Evolutionary conservation across 192 early-diverging fungal species (phyloP).

Genomic region (Backusella mclennaniae): DNA sequence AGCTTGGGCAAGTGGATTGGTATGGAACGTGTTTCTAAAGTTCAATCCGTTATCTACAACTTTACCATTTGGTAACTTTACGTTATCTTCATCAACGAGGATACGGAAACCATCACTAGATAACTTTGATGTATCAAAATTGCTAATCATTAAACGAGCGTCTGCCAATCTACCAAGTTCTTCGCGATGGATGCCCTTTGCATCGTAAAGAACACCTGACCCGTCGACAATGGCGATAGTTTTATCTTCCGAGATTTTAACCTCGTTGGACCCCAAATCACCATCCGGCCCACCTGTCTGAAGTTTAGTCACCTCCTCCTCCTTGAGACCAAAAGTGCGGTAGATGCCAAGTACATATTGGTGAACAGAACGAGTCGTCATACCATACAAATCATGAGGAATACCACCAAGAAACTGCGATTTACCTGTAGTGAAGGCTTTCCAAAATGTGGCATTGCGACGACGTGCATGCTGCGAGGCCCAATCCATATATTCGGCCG

Average conservation of each 20-base stretch:
- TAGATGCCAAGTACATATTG: slow-evolving; percentile 98
- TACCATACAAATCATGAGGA: slow-evolving; percentile 96
- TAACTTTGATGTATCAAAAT: slow-evolving; percentile 86
- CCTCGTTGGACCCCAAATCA: slow-evolving; percentile 97
- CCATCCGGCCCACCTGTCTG: slow-evolving; percentile 99
- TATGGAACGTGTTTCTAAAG: slow-evolving; percentile 98
- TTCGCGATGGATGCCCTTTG: slow-evolving; percentile 84
- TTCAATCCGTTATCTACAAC: slow-evolving; percentile 85
- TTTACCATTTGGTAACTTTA: slow-evolving; percentile 86
- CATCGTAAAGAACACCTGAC: slow-evolving; percentile 92
- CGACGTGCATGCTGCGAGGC: slow-evolving; percentile 91
- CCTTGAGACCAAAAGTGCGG: slow-evolving; percentile 76
- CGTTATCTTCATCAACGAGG: slow-evolving; percentile 89
- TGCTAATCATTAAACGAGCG: slow-evolving; percentile 81
- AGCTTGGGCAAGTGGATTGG: slow-evolving; percentile 76
- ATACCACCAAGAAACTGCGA: slow-evolving; percentile 94
- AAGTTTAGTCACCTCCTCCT: slow-evolving; percentile 84
- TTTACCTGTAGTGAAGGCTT: slow-evolving; percentile 99
- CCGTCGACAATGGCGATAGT: slow-evolving; percentile 96
- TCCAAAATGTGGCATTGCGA: slow-evolving; percentile 95
- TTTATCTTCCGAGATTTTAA: slow-evolving; percentile 97
- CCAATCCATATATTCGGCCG: slow-evolving; percentile 99
- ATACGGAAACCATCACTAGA: slow-evolving; percentile 87
- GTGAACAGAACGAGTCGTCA: slow-evolving; percentile 99
- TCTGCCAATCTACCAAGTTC: slow-evolving; percentile 85